Base-by-base conservation (phyloP, 2,329 filamentous ascomycete genomes). In the Colletotrichum graminicola region DNA sequence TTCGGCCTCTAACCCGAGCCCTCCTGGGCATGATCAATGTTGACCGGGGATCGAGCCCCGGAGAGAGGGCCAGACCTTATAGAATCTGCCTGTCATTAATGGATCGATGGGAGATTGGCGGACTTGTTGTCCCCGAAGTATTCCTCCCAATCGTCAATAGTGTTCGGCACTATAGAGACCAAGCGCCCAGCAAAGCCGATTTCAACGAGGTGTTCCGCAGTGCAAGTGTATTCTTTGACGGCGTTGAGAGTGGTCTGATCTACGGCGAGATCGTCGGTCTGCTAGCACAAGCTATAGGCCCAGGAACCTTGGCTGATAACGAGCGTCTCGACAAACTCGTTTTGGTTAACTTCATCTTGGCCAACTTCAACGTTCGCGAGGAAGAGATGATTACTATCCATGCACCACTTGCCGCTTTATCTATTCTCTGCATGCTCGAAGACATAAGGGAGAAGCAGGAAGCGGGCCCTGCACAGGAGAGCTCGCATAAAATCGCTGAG, bases 61-160 rank as follows among this genome's bases (percentile, higher is more conserved):
- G 87, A 0, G 94, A 97, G 77, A 88, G 91, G 78, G 94, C 94
- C 26, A 91, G 91, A 49, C 95, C 96, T 0, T 98, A 97, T 78
- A 91, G 95, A 67, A 94, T 98, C 73, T 97, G 94, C 77, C 87
- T 98, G 2, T 98, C 97, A 21, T 85, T 99, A 63, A 98, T 99
- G 96, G 96, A 99, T 81, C 91, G 95, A 70, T 98, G 94, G 95
- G 96, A 99, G 79, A 95, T 99, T 74, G 96, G 96, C 39, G 94
- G 94, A 1, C 86, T 95, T 23, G 91, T 99, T 57, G 92, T 98
- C 1, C 93, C 95, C 0, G 91, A 94, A 72, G 89, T 98, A 18
- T 98, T 99, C 77, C 85, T 98, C 18, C 93, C 95, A 4, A 91
- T 95, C 34, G 89, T 99, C 76, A 88, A 91, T 78, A 97, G 92